Evolutionary conservation across 805 yeast genomes (phyloP), one percentile per base, ranked within the genome.

Genomic region (Suhomyces canberraensis): DNA sequence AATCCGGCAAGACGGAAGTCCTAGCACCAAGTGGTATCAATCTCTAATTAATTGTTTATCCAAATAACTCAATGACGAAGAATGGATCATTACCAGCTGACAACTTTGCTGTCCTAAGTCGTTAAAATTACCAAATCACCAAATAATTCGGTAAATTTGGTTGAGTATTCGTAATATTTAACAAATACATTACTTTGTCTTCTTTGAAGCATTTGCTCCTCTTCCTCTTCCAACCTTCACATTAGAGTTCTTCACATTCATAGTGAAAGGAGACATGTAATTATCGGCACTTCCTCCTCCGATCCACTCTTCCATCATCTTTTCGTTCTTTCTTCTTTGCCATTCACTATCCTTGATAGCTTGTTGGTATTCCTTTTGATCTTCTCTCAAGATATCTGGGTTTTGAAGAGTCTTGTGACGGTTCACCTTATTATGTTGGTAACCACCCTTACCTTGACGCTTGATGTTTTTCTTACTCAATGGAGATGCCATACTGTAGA

Each of bases 201-300:
- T 41, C 51, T 64, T 73, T n/a, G 73, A 60, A 17, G 87, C 73
- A 57, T 93, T 93, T 27, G 81, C 91, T 56, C 74, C 74, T 51
- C 95, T 73, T 11, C 97, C 95, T 39, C 78, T 73, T 7, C 96
- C 96, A n/a, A 91, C 85, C 41, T 73, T 77, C 15, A 89, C 90
- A 21, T 84, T 81, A 17, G 81, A 74, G 21, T 75, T 69, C 47
- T 70, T 58, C 13, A 64, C 51, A 25, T 51, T 58, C 71, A 75
- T 38, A 36, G 56, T 56, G 47, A 93, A 93, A n/a, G 98, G 98
- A 11, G 96, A 84, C 34, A 84, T 79, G 48, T 80, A 79, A 50
- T 84, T 84, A 61, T 84, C 86, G 36, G 97, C 90, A 36, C 89
- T 79, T 4, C 93, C 93, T n/a, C 95, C 95, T 13, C 97, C 96